Evolutionary conservation across 2,329 filamentous ascomycete species (phyloP).

Genomic region (Alternaria dauci): DNA sequence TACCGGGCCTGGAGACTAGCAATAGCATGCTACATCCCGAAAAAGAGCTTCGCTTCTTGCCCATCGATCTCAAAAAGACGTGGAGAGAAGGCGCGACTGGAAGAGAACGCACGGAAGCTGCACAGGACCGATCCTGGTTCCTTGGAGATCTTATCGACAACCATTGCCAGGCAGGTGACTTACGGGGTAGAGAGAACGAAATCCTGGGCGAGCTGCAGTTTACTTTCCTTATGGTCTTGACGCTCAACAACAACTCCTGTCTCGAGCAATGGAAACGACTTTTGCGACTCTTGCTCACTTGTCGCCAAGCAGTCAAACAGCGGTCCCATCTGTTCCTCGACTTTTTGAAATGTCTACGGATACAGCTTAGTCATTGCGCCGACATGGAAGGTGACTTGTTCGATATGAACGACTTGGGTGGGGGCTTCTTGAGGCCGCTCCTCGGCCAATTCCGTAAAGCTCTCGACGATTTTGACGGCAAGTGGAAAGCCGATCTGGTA

Average conservation of each 20-base stretch:
- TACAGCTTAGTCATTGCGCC: constrained; percentile 64
- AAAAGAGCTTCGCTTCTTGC: constrained; percentile 62
- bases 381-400: constrained; percentile 70
- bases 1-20: constrained; percentile 62
- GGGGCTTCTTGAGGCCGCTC: constrained; percentile 61
- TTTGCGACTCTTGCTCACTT: constrained; percentile 65
- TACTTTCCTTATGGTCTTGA: constrained; percentile 68
- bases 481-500: constrained; percentile 56
- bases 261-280: constrained; percentile 72
- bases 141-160: constrained; percentile 61
- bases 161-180: constrained; percentile 46
- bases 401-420: constrained; percentile 64
- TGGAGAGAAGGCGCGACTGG: constrained; percentile 70
- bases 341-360: constrained; percentile 58
- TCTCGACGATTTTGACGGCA: constrained; percentile 58
- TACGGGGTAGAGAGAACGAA: constrained; percentile 39
- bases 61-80: constrained; percentile 68
- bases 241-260: constrained; percentile 71
- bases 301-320: constrained; percentile 59
- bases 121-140: constrained; percentile 69
- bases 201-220: constrained; percentile 69
- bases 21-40: constrained; percentile 44
- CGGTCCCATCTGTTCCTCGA: constrained; percentile 62
- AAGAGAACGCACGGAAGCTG: constrained; percentile 68
- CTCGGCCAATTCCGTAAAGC: constrained; percentile 62